Evolutionary conservation across 768 basidiomycete genomes (phyloP), one percentile per base, ranked within the genome.

Genomic region (Pisolithus marmoratus): DNA sequence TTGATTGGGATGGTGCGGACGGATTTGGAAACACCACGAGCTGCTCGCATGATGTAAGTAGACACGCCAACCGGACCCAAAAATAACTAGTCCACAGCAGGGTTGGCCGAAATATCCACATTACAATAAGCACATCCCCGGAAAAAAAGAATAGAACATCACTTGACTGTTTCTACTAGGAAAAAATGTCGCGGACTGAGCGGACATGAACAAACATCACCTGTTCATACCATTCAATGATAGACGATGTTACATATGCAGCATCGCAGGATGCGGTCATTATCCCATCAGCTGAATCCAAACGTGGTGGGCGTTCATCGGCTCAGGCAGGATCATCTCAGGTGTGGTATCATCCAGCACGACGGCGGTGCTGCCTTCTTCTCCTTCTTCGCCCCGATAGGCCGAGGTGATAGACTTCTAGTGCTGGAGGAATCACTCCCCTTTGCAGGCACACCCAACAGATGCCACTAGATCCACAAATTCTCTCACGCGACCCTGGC

Each of bases 121-220:
- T 41, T 37, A 23, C 40, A 26, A 43, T 42, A 22, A 51, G 51
- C 34, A 19, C 37, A 27, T 54, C 49, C 57, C 48, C 52, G 38
- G 57, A 57, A 54, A 63, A 57, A n/a, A 29, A 22, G 7, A 4
- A 19, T n/a, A 19, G 31, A 34, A 34, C 31, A 14, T 34, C 26
- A 23, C 24, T 24, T 23, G 20, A 24, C 20, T n/a, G 5, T 50
- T 65, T 62, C 62, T 38, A 55, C 55, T 49, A 47, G 58, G 57
- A 65, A 62, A 34, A 7, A 9, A 38, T 23, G 41, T 61, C 55
- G 54, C 48, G 48, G 56, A 58, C 51, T 58, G 29, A 54, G 54
- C 64, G 64, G 64, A 65, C 59, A 65, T 65, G 64, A 65, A 59
- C 46, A 54, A 55, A 41, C 12, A 20, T 14, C 46, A 46, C 46